phyloP scores from a whole-genome alignment of 139 green algal species.

The Edaphochlamys debaryana region DNA sequence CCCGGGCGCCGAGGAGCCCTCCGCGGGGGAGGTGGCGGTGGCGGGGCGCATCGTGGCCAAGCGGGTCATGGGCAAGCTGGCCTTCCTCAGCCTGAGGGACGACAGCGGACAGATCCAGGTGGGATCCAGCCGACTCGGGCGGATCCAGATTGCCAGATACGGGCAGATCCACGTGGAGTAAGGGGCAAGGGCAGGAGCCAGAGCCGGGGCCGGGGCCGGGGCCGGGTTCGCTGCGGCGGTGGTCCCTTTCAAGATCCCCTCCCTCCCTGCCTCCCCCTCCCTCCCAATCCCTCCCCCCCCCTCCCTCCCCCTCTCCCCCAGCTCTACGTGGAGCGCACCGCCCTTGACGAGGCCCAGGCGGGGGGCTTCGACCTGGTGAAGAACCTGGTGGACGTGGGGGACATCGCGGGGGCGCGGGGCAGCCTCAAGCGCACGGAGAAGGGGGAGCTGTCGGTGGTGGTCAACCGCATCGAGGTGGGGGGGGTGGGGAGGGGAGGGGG shows the following conservation, averaged over 20 bases:
- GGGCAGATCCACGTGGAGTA: no score
- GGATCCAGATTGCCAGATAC: neutral
- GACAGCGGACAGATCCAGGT: conserved; percentile 88
- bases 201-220: neutral
- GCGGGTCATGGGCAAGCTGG: conserved; percentile 97
- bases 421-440: conserved; percentile 94
- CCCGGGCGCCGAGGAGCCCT: conserved; percentile 65
- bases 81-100: conserved; percentile 92
- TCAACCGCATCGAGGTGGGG: conserved; percentile 60
- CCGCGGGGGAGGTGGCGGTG: conserved; percentile 66
- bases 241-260: no score
- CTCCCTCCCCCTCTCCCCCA: no score
- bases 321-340: conserved; percentile 87
- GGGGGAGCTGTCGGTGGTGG: conserved; percentile 89
- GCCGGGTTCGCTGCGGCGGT: no score
- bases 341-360: conserved; percentile 66
- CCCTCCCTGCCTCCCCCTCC: no score
- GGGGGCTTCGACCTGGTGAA: conserved; percentile 83
- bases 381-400: conserved; percentile 86
- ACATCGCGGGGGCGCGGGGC: conserved; percentile 86
- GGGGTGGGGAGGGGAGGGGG: neutral
- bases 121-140: neutral
- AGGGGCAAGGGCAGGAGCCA: no score
- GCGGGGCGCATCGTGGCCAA: conserved; percentile 91
- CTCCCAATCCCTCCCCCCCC: no score